These are phyloP conservation scores for Ogataea degrootiae DNA, from an alignment of 805 yeast genomes.

Conservation along the genomic window DNA sequence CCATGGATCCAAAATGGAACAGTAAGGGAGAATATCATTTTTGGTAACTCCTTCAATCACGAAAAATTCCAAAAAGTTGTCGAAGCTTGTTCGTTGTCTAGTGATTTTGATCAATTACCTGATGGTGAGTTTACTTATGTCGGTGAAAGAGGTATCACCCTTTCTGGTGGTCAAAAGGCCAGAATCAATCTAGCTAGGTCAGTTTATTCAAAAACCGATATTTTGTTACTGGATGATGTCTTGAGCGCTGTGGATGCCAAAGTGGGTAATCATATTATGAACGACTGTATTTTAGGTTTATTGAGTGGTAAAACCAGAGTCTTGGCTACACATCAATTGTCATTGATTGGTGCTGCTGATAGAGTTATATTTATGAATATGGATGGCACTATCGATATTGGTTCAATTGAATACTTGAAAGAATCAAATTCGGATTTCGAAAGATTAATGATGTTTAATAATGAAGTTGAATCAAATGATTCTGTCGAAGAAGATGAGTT, in stretches of 20 bases:
- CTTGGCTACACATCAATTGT: conserved; percentile 78
- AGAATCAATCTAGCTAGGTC: conserved; percentile 76
- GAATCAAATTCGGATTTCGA: conserved; percentile 41
- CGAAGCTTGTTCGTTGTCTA: conserved; percentile 58
- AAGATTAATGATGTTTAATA: conserved; percentile 43
- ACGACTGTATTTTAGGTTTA: conserved; percentile 56
- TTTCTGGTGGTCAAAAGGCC: conserved; percentile 87
- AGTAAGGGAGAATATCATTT: conserved; percentile 64
- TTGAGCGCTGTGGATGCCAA: conserved; percentile 83
- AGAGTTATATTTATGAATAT: conserved; percentile 60
- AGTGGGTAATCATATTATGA: conserved; percentile 76
- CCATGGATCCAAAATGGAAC: conserved; percentile 86
- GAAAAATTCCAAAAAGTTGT: conserved; percentile 49
- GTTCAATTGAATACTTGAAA: conserved; percentile 53
- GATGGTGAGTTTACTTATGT: conserved; percentile 74
- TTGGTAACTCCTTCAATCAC: conserved; percentile 50
- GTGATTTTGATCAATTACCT: conserved; percentile 60
- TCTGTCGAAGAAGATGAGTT: conserved; percentile 18
- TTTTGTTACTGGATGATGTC: conserved; percentile 71
- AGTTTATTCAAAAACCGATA: conserved; percentile 64
- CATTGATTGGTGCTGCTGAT: conserved; percentile 63
- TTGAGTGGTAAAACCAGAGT: conserved; percentile 57
- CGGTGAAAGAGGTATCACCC: conserved; percentile 79
- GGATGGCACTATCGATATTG: conserved; percentile 54
- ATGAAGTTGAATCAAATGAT: not conserved